Conservation (phyloP, 2,329 filamentous ascomycete species). For the Pestalotiopsis sp. region DNA sequence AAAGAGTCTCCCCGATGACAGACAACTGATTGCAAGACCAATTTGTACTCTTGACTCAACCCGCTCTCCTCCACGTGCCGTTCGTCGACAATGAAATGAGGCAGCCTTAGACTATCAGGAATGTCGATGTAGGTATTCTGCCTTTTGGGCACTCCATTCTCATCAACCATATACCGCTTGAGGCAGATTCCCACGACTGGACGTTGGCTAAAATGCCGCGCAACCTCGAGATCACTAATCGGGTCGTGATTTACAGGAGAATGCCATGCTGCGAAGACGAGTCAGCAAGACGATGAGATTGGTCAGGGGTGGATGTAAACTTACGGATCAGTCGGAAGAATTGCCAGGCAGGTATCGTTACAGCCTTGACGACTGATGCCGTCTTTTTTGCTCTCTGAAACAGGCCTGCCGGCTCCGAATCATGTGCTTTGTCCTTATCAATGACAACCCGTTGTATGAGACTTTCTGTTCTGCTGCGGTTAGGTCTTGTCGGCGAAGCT, state of each 20-base stretch:
- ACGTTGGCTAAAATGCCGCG: conserved; percentile 81
- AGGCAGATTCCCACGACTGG: conserved; percentile 92
- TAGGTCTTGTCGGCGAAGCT: conserved; percentile 25
- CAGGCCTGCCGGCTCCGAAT: conserved; percentile 43
- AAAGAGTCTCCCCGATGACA: conserved; percentile 88
- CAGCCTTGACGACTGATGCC: conserved; percentile 70
- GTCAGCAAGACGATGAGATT: conserved; percentile 33
- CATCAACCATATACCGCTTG: conserved; percentile 82
- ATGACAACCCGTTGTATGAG: conserved; percentile 64
- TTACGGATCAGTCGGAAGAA: conserved; percentile 91
- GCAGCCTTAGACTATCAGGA: conserved; percentile 76
- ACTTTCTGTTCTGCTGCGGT: conserved; percentile 50
- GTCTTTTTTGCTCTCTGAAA: conserved; percentile 47
- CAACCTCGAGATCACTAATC: conserved; percentile 75
- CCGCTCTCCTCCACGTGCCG: conserved; percentile 65
- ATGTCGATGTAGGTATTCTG: conserved; percentile 90
- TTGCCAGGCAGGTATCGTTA: conserved; percentile 96
- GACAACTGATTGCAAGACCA: conserved; percentile 87
- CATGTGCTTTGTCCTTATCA: conserved; percentile 48
- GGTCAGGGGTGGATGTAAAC: conserved; percentile 37
- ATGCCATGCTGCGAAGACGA: conserved; percentile 72
- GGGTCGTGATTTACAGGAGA: conserved; percentile 60
- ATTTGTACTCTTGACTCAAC: conserved; percentile 87
- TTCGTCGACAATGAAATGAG: conserved; percentile 87
- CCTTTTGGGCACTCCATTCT: conserved; percentile 68